Evolutionary conservation across 2,329 filamentous ascomycete genomes (phyloP), one percentile per base, ranked within the genome.

Genomic region (Fusarium sp.): DNA sequence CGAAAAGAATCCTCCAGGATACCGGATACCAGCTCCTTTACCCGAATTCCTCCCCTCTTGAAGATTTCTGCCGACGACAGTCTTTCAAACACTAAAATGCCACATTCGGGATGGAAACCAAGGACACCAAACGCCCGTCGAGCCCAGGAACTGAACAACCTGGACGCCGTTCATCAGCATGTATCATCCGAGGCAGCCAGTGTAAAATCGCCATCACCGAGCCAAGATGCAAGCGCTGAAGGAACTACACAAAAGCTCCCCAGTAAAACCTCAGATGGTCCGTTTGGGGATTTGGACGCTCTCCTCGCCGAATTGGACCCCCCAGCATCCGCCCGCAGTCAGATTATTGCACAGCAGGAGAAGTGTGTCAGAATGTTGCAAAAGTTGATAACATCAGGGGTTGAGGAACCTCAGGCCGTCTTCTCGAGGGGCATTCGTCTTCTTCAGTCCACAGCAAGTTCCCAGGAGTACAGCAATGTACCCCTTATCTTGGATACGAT

Each of bases 1-100:
- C 68, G 77, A 63, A 79, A 70, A 61, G 73, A 78, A 59, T 62
- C 78, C 9, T 76, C 74, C 20, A 71, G 69, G 13, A 68, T 78
- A n/a, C 77, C 71, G 5, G 63, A 70, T 25, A 63, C 50, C 7
- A 69, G 42, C 4, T 56, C 65, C 5, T 78, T 75, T 20, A 47
- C 70, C n/a, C 63, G 76, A 16, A 70, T 69, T 16, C 62, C 71
- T 5, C 58, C 77, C 29, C 69, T 75, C 10, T 60, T 76, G 7
- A 70, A 65, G 10, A 47, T 79, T 9, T 65, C 77, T 10, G 57
- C 66, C 9, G 68, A 76, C n/a, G 45, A 72, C 0, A 29, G 40
- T 8, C 61, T 65, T 22, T 47, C 74, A 58, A 69, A 57, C 16
- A n/a, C 60, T 36, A 56, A 70, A 7, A 29, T 27, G 18, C 35